Conservation (phyloP, 1,139 yeast species). For the Meyerozyma elateridarum region DNA sequence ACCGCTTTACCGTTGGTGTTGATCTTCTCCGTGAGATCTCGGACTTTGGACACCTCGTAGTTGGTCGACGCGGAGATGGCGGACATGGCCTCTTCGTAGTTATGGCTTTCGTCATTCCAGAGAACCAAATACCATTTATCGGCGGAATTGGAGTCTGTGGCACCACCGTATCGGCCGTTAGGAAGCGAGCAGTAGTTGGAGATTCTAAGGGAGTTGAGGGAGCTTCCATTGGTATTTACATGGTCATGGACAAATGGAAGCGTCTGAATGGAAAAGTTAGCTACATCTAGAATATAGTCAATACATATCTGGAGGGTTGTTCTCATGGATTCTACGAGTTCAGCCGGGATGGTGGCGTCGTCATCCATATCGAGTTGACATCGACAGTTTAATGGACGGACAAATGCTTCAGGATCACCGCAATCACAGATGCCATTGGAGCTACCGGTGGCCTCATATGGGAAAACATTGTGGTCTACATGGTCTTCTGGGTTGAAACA, state of each 20-base stretch:
- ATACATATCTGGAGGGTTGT: slow-evolving; percentile 34
- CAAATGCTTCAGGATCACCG: slow-evolving; percentile 87
- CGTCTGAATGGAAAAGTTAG: slow-evolving; percentile 30
- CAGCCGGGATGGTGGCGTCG: slow-evolving; percentile 8
- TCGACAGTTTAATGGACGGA: slow-evolving; percentile 47
- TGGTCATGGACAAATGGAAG: slow-evolving; percentile 32
- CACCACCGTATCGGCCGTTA: slow-evolving; percentile 24
- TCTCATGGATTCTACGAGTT: slow-evolving; percentile 15
- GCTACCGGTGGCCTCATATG: slow-evolving; percentile 43
- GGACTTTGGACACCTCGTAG: slow-evolving; percentile 21
- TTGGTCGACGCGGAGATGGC: slow-evolving; percentile 37
- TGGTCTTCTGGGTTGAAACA: slow-evolving; percentile 72
- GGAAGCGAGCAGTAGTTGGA: slow-evolving; percentile 31
- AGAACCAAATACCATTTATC: slow-evolving; percentile 44
- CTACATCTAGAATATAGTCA: slow-evolving; percentile 47
- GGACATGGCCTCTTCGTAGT: slow-evolving; percentile 42
- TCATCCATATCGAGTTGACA: slow-evolving; percentile 16
- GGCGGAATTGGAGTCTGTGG: slow-evolving; percentile 22
- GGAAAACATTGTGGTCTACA: slow-evolving; percentile 54
- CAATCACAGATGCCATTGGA: slow-evolving; percentile 81
- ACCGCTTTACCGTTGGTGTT: slow-evolving; percentile 27
- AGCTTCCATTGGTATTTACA: slow-evolving; percentile 11
- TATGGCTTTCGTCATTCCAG: slow-evolving; percentile 75
- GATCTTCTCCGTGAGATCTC: slow-evolving; percentile 30
- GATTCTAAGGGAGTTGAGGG: slow-evolving; percentile 20